Conservation (phyloP, 352 stramenopile genomes). For the Pythium folliculosum region DNA sequence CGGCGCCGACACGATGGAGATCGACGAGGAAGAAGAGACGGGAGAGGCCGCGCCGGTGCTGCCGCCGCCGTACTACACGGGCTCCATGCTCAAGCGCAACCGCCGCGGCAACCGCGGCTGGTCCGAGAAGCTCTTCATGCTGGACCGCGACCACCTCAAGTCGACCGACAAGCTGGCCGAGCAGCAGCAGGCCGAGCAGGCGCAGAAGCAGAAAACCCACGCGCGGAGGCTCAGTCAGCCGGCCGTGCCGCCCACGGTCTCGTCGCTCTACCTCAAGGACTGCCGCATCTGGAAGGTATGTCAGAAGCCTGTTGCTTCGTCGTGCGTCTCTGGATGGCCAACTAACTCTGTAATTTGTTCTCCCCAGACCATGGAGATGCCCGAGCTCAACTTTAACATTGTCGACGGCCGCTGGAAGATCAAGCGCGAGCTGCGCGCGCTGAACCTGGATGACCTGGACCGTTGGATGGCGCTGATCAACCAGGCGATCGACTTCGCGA, state of each 20-base stretch:
- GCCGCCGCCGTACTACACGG: constrained; percentile 49
- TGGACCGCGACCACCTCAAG: constrained; percentile 73
- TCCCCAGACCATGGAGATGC: constrained; percentile 74
- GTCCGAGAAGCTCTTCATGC: constrained; percentile 69
- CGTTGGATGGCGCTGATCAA: constrained; percentile 76
- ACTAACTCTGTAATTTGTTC: background rate
- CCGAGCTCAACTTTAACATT: constrained; percentile 76
- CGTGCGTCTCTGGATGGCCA: background rate
- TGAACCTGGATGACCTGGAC: constrained; percentile 60
- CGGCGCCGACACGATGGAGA: constrained; percentile 35
- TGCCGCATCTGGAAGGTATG: constrained; percentile 79
- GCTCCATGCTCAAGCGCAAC: constrained; percentile 72
- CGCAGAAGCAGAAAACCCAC: constrained; percentile 9
- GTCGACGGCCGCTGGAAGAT: constrained; percentile 83
- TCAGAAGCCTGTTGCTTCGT: background rate
- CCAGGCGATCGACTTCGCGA: constrained; percentile 77
- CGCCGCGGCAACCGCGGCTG: constrained; percentile 70
- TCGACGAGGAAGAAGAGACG: constrained; percentile 39
- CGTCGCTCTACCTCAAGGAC: constrained; percentile 62
- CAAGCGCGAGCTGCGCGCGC: constrained; percentile 72
- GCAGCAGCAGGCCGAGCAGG: constrained; percentile 30
- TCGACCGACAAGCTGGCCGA: constrained; percentile 46
- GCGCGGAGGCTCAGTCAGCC: constrained; percentile 15
- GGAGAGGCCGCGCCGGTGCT: constrained; percentile 33
- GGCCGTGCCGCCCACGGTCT: constrained; percentile 36